phyloP scores from a whole-genome alignment of 306 rosid species.

The Argentina anserina region DNA sequence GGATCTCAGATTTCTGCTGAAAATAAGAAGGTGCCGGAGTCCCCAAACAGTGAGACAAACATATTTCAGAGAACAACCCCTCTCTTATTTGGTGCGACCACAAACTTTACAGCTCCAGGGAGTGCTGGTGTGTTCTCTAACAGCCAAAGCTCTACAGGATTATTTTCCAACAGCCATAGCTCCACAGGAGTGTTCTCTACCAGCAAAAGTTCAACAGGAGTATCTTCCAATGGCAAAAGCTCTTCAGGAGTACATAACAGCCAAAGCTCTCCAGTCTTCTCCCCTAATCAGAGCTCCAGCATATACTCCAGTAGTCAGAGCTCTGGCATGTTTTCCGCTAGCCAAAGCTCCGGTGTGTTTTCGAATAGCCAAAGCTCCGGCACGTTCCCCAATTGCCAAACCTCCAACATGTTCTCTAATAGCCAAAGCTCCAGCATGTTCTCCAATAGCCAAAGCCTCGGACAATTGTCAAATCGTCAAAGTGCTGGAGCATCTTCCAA shows the following conservation, averaged over 20 bases:
- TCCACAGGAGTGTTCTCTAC: not conserved
- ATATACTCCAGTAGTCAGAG: constrained; percentile 9
- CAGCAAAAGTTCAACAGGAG: constrained; percentile 20
- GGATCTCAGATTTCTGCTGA: constrained; percentile 36
- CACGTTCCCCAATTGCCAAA: constrained; percentile 23
- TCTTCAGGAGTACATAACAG: constrained; percentile 13
- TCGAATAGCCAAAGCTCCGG: constrained; percentile 10
- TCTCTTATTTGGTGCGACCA: constrained; percentile 36
- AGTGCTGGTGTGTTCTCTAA: constrained; percentile 48
- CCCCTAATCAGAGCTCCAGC: constrained; percentile 30
- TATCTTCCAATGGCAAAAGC: constrained; percentile 21
- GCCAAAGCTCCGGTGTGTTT: constrained; percentile 1
- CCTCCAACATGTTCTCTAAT: not conserved
- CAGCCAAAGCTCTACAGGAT: constrained; percentile 23
- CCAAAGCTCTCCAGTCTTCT: constrained; percentile 7
- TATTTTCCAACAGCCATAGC: constrained; percentile 28
- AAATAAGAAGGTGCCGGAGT: constrained; percentile 43
- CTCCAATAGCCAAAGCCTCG: constrained; percentile 12
- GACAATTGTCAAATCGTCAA: constrained; percentile 16
- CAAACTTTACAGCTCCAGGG: constrained; percentile 47
- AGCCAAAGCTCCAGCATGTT: not conserved
- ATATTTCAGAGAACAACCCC: constrained; percentile 44
- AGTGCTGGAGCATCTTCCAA: constrained; percentile 22
- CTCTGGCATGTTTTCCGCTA: constrained; percentile 15
- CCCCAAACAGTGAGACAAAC: constrained; percentile 39